Evolutionary conservation across 108 stramenopile genomes (phyloP).

Genomic region (Discostella stelligeroides): DNA sequence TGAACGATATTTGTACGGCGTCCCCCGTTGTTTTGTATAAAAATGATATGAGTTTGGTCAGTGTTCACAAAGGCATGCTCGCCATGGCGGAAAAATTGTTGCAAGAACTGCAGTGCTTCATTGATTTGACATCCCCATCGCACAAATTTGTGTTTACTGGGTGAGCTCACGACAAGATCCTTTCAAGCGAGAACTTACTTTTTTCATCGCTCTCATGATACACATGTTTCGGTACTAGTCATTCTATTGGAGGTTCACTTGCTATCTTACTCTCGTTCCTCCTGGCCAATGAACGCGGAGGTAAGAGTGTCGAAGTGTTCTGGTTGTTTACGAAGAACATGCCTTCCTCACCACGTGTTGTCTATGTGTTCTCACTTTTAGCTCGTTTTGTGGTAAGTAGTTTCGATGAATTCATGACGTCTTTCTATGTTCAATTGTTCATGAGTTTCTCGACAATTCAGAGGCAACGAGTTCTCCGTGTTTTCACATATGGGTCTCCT

Average conservation of each 20-base stretch:
- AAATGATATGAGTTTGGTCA: slow-evolving; percentile 36
- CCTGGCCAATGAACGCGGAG: slow-evolving; percentile 54
- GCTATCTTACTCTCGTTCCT: slow-evolving; percentile 64
- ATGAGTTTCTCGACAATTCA: no score
- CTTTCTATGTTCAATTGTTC: no score
- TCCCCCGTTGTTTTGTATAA: slow-evolving; percentile 40
- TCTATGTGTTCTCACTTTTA: slow-evolving; percentile 10
- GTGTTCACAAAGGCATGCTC: slow-evolving; percentile 74
- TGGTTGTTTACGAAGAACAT: background rate
- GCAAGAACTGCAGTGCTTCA: slow-evolving; percentile 58
- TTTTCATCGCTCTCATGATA: background rate
- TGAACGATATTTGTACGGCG: slow-evolving; percentile 69
- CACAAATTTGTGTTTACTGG: slow-evolving; percentile 79
- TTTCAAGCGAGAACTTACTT: background rate
- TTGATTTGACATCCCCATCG: slow-evolving; percentile 64
- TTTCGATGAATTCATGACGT: background rate
- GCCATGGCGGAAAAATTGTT: slow-evolving; percentile 64
- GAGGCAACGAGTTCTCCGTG: slow-evolving; percentile 55
- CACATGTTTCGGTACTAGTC: slow-evolving; percentile 12
- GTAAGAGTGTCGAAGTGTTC: slow-evolving; percentile 14
- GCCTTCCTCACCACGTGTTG: background rate
- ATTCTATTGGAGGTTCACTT: slow-evolving; percentile 85
- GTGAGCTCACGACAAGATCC: background rate
- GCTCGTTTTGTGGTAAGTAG: slow-evolving; percentile 51
- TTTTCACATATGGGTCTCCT: slow-evolving; percentile 78